Base-by-base conservation (phyloP, 1,284 basidiomycete genomes). In the Marasmius fiardii region DNA sequence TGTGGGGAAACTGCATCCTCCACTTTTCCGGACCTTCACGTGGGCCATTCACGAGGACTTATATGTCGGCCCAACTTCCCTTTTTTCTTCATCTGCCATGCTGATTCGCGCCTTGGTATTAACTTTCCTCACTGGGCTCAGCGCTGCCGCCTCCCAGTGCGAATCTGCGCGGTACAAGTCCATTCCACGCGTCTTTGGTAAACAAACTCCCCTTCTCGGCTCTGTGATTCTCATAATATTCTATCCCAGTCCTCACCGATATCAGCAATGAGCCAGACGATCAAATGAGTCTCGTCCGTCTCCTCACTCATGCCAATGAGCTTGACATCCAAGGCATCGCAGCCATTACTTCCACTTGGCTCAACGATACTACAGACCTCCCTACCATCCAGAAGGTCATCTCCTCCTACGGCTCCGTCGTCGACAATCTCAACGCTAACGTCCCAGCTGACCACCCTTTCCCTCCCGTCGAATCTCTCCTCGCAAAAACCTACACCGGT, bases 341-440 rank as follows among this genome's bases (percentile, higher is more conserved):
- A 2, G 53, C 44, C 10, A 24, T 43, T 16, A 54, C 53, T 16
- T 54, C 53, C n/a, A 54, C 53, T 3, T 54, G 53, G 53, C 18
- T 49, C 6, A 48, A 23, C n/a, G 14, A 23, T 23, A 33, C 44
- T 21, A 16, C 24, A 53, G 51, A 44, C 20, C 37, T 23, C 43
- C 51, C 31, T 12, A 35, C n/a, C 41, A 52, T 35, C 34, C 41
- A 33, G 50, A 56, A 18, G 20, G 51, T 56, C 31, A 45, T 56
- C 33, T 33, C 52, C 10, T 50, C 50, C n/a, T 56, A 56, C 26
- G 49, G 54, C 4, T 18, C 39, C 12, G 54, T 56, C 37, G 37
- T 56, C 12, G 50, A 51, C 28, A 56, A 56, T 34, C 49, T 56
- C 11, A 43, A 52, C 28, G 24, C 35, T 16, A 51, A 56, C 26